Evolutionary conservation across 257 asterid species (phyloP), one percentile per base, ranked within the genome.

Genomic region (Forsythia viridissima): DNA sequence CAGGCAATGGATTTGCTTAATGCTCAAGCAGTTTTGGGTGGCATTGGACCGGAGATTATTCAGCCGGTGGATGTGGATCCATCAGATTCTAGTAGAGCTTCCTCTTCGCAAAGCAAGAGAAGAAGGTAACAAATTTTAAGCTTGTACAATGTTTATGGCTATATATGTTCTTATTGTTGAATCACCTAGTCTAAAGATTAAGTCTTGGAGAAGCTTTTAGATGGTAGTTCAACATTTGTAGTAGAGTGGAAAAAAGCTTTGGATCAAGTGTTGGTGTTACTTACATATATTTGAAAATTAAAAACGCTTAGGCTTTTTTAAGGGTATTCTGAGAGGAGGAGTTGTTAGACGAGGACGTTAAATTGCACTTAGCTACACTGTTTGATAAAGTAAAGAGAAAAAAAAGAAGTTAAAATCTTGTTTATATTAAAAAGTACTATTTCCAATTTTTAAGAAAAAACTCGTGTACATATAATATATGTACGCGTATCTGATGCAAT

Each of bases 51-150:
- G 42, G 80, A 73, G 13, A 44, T 74, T 41, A 41, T 4, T 59
- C 44, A 3, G 51, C 15, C 44, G 77, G 79, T 80, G 86, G 34
- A 1, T 30, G 34, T 30, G 34, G 34, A 30, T 30, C 34, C 84
- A 75, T 44, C 89, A 67, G 85, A 82, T 79, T 70, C 84, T 57
- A 80, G 69, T 71, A 83, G 72, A 72, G 30, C 90, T 66, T 81
- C 92, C 4, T 77, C 90, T 6, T 73, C 89, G 0, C 87, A 74
- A 8, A 86, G 84, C 48, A 88, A 39, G 11, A 81, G 93, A 74
- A 85, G 81, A 85, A 90, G 96, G 98, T 91, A 85, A 80, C 81
- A 69, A 85, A 70, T 72, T 83, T 77, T 77, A 5, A 46, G 18
- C 18, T 12, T 46, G 16, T 46, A 46, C 12, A 46, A 46, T 12